Evolutionary conservation across 371 early-diverging fungal genomes (phyloP).

Genomic region (Zopfochytrium polystomum): DNA sequence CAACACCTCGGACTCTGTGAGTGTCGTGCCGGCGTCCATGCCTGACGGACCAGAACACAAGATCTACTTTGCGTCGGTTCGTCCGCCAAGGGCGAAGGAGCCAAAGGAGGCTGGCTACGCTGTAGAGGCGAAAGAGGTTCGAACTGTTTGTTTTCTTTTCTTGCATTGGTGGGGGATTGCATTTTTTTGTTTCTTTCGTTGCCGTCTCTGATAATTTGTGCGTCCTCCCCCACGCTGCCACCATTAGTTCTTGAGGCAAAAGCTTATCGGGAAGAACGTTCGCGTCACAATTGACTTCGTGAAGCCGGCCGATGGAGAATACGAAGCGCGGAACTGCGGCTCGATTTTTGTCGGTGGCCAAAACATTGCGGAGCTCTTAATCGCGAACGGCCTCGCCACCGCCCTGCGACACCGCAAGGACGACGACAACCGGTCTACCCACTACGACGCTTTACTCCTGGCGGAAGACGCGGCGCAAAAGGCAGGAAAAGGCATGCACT

Average conservation of each 20-base stretch:
- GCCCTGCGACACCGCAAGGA: constrained; percentile 82
- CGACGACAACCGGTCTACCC: constrained; percentile 82
- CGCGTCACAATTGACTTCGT: constrained; percentile 81
- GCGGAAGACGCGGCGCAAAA: constrained; percentile 75
- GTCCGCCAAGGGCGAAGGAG: constrained; percentile 71
- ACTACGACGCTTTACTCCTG: constrained; percentile 78
- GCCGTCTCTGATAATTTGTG: background rate
- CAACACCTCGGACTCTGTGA: constrained; percentile 76
- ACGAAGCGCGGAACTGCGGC: constrained; percentile 84
- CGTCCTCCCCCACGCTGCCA: constrained; percentile 18
- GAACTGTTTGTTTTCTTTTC: background rate
- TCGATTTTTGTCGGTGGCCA: constrained; percentile 61
- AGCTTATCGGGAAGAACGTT: constrained; percentile 79
- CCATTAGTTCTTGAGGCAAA: constrained; percentile 67
- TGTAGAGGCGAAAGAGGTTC: constrained; percentile 76
- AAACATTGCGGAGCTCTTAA: constrained; percentile 76
- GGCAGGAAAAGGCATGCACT: constrained; percentile 71
- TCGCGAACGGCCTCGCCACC: constrained; percentile 76
- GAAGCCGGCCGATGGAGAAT: constrained; percentile 78
- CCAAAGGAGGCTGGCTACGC: constrained; percentile 78
- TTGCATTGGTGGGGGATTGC: background rate
- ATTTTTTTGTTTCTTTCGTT: constrained; percentile 2
- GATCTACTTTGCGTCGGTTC: constrained; percentile 77
- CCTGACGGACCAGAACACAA: constrained; percentile 63
- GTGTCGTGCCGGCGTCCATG: constrained; percentile 56